Evolutionary conservation across 2,329 filamentous ascomycete genomes (phyloP).

Genomic region (Capronia epimyces): DNA sequence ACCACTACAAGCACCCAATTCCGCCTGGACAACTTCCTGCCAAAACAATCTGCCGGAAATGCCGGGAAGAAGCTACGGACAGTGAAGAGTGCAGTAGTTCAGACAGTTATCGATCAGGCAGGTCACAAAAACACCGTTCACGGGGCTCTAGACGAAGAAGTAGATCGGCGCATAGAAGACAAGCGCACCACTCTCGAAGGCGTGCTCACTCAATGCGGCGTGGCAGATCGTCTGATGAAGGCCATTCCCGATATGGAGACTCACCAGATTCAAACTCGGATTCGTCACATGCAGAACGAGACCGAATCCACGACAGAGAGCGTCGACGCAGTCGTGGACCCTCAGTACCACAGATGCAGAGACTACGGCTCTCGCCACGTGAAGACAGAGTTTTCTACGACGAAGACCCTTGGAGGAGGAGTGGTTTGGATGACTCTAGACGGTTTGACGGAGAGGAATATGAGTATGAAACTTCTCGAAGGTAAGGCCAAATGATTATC

Average conservation of each 20-base stretch:
- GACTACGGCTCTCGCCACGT: constrained; percentile 11
- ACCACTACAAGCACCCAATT: constrained; percentile 27
- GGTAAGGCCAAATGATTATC: neutral
- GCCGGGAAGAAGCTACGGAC: constrained; percentile 23
- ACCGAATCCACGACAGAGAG: neutral
- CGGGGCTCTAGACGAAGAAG: constrained; percentile 3
- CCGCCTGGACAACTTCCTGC: constrained; percentile 22
- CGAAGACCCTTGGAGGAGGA: neutral
- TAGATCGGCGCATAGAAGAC: neutral
- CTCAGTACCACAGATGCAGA: constrained; percentile 2
- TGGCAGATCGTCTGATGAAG: neutral
- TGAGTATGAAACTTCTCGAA: constrained; percentile 1
- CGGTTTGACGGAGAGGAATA: constrained; percentile 4
- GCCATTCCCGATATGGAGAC: neutral
- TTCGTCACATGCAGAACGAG: constrained; percentile 3
- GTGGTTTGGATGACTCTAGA: neutral
- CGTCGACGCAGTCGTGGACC: constrained; percentile 4
- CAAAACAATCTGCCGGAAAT: constrained; percentile 26
- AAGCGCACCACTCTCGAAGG: constrained; percentile 4
- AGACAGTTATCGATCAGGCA: constrained; percentile 10
- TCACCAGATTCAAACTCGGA: constrained; percentile 7
- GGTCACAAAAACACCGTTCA: constrained; percentile 9
- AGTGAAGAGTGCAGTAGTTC: constrained; percentile 23
- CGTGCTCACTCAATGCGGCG: constrained; percentile 5
- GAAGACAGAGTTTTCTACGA: constrained; percentile 7